A percentile compares a stretch with the other conserved stretches of the same genome.
phyloP scores from a whole-genome alignment of 2,329 filamentous ascomycete genomes.

The Trichoderma cornu-damae region DNA sequence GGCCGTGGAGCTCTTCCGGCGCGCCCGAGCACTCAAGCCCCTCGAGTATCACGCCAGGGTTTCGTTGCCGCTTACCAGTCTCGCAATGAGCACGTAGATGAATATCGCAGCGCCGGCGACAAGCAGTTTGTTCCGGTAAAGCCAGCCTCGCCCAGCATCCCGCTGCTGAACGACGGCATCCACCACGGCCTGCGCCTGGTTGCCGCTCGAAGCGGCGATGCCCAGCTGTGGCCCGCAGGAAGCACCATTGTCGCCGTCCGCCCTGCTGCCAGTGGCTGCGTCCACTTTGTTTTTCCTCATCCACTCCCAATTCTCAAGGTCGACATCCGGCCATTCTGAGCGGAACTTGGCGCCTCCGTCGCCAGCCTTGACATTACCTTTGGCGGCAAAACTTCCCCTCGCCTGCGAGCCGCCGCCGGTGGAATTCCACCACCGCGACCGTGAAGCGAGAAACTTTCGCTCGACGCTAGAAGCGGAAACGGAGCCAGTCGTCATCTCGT shows the following conservation, averaged over 20 bases:
- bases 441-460: conserved; percentile 68
- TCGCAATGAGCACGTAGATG: conserved; percentile 74
- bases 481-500: conserved; percentile 96
- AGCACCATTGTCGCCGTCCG: conserved; percentile 44
- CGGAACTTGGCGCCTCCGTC: conserved; percentile 90
- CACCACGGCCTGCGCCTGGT: conserved; percentile 66
- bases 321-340: conserved; percentile 82
- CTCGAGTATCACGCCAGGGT: conserved; percentile 20
- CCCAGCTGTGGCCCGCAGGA: conserved; percentile 52
- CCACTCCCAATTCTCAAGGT: conserved; percentile 87
- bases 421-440: conserved; percentile 93
- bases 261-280: conserved; percentile 61
- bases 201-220: conserved; percentile 54
- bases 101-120: conserved; percentile 67
- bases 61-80: conserved; percentile 57
- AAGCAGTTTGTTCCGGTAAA: conserved; percentile 72
- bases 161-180: conserved; percentile 70
- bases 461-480: conserved; percentile 73
- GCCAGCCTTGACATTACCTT: conserved; percentile 82
- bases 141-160: conserved; percentile 77
- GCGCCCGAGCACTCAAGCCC: neutral
- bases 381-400: conserved; percentile 49
- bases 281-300: conserved; percentile 82
- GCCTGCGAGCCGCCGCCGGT: conserved; percentile 76
- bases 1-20: neutral